These are phyloP conservation scores for Trametes sp. DNA, from an alignment of 1,284 basidiomycete species.

Conservation along the genomic window DNA sequence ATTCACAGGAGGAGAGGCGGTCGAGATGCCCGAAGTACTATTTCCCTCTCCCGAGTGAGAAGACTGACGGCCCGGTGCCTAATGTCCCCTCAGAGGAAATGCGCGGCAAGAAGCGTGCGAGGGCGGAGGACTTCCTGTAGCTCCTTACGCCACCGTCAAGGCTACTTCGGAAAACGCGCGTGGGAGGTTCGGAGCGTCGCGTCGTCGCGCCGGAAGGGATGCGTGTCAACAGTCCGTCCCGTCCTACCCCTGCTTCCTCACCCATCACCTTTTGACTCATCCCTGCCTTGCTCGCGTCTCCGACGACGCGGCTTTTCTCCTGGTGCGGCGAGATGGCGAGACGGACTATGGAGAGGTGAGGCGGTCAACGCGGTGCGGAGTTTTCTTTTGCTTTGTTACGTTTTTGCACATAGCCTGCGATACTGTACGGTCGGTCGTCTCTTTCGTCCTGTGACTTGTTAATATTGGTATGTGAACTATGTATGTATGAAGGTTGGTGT, in stretches of 20 bases:
- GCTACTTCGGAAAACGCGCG: slow-evolving; percentile 4
- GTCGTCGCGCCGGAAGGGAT: slow-evolving; percentile 28
- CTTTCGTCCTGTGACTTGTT: slow-evolving; percentile 20
- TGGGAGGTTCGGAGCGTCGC: slow-evolving; percentile 7
- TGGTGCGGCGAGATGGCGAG: slow-evolving; percentile 2
- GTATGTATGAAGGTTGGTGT: slow-evolving; percentile 37
- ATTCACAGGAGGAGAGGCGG: slow-evolving; percentile 78
- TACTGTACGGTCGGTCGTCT: slow-evolving; percentile 42
- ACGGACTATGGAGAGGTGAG: slow-evolving; percentile 10
- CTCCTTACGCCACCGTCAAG: neutral
- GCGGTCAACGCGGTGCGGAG: slow-evolving; percentile 35
- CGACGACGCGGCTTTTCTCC: neutral
- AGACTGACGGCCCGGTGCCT: slow-evolving; percentile 36
- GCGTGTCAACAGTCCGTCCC: slow-evolving; percentile 47
- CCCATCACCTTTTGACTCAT: slow-evolving; percentile 29
- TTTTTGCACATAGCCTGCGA: slow-evolving; percentile 24
- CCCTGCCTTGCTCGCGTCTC: slow-evolving; percentile 24
- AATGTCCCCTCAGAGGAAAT: slow-evolving; percentile 56
- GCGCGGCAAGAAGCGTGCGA: slow-evolving; percentile 78
- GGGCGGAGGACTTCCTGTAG: slow-evolving; percentile 81
- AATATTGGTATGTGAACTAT: slow-evolving; percentile 19
- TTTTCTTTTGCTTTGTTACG: slow-evolving; percentile 26
- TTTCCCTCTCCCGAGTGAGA: slow-evolving; percentile 49
- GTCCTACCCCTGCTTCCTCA: slow-evolving; percentile 33
- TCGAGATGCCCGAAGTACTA: slow-evolving; percentile 80